Evolutionary conservation across 2,329 filamentous ascomycete genomes (phyloP).

Genomic region (Microsporum ferrugineum): DNA sequence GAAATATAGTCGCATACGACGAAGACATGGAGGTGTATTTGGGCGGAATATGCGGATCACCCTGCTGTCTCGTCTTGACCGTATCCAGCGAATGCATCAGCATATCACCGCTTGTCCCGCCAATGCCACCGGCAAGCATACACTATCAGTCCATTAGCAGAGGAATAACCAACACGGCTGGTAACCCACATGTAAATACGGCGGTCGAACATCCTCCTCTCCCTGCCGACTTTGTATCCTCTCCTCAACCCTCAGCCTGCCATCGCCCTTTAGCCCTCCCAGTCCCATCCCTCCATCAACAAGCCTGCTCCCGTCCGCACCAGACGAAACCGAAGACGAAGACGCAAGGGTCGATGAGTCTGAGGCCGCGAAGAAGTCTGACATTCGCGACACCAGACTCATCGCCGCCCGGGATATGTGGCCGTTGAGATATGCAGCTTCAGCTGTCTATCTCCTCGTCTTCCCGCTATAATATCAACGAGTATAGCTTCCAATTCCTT

Average conservation of each 20-base stretch:
- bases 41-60: constrained; percentile 82
- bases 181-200: constrained; percentile 15
- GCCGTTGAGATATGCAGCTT: neutral
- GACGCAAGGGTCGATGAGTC: constrained; percentile 23
- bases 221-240: constrained; percentile 12
- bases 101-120: constrained; percentile 88
- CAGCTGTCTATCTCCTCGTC: neutral
- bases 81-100: constrained; percentile 98
- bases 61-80: constrained; percentile 95
- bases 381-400: constrained; percentile 47
- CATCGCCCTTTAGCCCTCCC: constrained; percentile 16
- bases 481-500: neutral
- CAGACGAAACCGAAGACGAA: constrained; percentile 21
- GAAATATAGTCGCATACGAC: constrained; percentile 84
- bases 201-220: constrained; percentile 16
- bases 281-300: constrained; percentile 9
- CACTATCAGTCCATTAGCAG: constrained; percentile 42
- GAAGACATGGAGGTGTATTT: constrained; percentile 84
- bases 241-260: constrained; percentile 16
- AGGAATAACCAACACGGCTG: neutral
- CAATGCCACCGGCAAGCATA: constrained; percentile 89
- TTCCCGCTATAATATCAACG: neutral
- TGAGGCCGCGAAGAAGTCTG: constrained; percentile 40
- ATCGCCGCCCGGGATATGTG: constrained; percentile 33
- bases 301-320: neutral